Base-by-base conservation (phyloP, 331 rosid genomes). In the Stylosanthes scabra region DNA sequence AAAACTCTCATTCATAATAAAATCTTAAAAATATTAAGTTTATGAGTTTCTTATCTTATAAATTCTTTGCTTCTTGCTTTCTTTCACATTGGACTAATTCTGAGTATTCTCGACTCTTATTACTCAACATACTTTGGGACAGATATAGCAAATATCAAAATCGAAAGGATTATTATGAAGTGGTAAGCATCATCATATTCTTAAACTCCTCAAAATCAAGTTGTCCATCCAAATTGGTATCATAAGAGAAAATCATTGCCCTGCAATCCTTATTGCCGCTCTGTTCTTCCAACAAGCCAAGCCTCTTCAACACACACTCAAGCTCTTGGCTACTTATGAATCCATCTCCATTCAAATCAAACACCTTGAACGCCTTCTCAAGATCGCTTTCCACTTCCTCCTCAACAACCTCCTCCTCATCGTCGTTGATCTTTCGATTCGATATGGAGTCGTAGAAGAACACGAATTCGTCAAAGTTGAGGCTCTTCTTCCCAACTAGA, bases 121-220 rank as follows among this genome's bases (percentile, higher is more conserved):
- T 20, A 20, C 25, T 20, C 25, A 20, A 20, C 25, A 20, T 20
- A 20, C 1, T 20, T 20, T 20, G 25, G 25, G 25, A 20, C 25
- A 20, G 25, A 20, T 34, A 34, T 34, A 34, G 39, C 39, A 34
- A 34, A 34, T 34, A 34, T 6, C 46, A 78, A 72, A 62, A 63
- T 7, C 3, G 9, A 76, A 40, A 9, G 1, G 2, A 4, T 34
- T 34, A 71, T 76, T 71, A 82, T 8, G 81, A 69, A 70, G 75
- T 71, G 12, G 85, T 60, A 13, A 57, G 88, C 25, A 71, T 34
- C 88, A 91, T 91, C 95, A 91, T 91, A 79, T 66, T 73, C 83
- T 88, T 88, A 63, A 91, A 91, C 56, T 91, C 97, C 76, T 91
- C 66, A 57, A 88, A 91, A 83, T 91, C 97, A 69, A 91, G 92